Conservation (phyloP, 768 basidiomycete species). For the Amanita fuliginea region DNA sequence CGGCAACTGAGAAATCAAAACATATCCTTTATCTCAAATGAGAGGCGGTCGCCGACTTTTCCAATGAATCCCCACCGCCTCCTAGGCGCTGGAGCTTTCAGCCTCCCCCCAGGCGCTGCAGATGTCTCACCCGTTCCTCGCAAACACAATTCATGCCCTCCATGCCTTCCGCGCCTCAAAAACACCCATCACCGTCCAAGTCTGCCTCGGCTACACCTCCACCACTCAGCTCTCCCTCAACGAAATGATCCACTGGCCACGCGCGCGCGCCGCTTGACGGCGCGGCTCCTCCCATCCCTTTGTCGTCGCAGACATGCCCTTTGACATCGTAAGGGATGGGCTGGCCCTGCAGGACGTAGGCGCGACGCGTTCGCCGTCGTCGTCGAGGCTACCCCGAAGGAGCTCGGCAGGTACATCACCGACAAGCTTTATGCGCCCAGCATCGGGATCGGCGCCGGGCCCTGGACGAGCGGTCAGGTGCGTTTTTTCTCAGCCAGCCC, state of each 20-base stretch:
- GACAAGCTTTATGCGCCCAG: constrained; percentile 61
- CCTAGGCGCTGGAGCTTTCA: no score
- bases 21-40: no score
- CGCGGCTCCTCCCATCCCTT: constrained; percentile 78
- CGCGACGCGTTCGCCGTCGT: constrained; percentile 80
- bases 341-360: constrained; percentile 72
- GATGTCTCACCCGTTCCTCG: no score
- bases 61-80: no score
- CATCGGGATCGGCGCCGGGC: constrained; percentile 94
- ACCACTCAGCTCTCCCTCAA: constrained; percentile 82
- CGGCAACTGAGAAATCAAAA: no score
- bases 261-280: constrained; percentile 75
- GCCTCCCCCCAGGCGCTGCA: no score
- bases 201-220: constrained; percentile 79
- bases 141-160: constrained; percentile 71
- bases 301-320: constrained; percentile 93
- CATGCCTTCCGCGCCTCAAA: constrained; percentile 41
- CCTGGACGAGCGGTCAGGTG: constrained; percentile 70
- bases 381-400: constrained; percentile 82
- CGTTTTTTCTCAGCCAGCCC: constrained; percentile 8
- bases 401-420: constrained; percentile 70
- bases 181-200: constrained; percentile 87
- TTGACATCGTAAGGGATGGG: constrained; percentile 63
- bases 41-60: no score
- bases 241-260: constrained; percentile 95